Conservation (phyloP, 78 protist species). For the Dictyostelium brefeldianum region DNA sequence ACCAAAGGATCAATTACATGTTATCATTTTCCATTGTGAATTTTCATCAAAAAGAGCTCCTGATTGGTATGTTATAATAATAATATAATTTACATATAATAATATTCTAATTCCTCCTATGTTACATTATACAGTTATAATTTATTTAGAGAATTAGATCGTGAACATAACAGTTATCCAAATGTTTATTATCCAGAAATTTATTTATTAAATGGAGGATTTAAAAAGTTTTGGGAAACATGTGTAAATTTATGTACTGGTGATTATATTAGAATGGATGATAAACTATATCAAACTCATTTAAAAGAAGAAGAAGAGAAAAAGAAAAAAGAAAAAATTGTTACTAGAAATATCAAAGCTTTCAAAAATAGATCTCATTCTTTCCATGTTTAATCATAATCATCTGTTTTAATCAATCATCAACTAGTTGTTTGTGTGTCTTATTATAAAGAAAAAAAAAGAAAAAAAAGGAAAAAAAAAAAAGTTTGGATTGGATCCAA, state of each 20-base stretch:
- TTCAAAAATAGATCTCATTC: conserved; percentile 55
- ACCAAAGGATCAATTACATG: conserved; percentile 24
- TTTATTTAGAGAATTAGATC: conserved; percentile 78
- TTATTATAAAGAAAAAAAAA: too few species aligned
- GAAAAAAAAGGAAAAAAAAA: too few species aligned
- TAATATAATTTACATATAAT: neutral
- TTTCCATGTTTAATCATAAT: conserved; percentile 40
- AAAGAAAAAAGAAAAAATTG: conserved; percentile 48
- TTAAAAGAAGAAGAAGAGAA: conserved; percentile 60
- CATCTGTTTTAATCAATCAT: too few species aligned
- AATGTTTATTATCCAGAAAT: conserved; percentile 81
- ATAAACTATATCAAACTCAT: conserved; percentile 15
- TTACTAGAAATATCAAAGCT: conserved; percentile 15
- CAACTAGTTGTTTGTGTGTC: too few species aligned
- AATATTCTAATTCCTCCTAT: neutral
- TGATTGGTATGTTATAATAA: conserved; percentile 37
- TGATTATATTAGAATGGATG: conserved; percentile 58
- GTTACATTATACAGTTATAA: neutral
- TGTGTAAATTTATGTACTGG: conserved; percentile 22
- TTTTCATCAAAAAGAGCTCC: conserved; percentile 91
- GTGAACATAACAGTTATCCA: conserved; percentile 79
- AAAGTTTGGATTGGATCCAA: too few species aligned
- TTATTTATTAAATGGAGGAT: conserved; percentile 87
- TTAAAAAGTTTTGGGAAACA: conserved; percentile 80
- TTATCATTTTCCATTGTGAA: conserved; percentile 91